These are phyloP conservation scores for Coemansia sp. DNA, from an alignment of 192 early-diverging fungal genomes.

Conservation along the genomic window DNA sequence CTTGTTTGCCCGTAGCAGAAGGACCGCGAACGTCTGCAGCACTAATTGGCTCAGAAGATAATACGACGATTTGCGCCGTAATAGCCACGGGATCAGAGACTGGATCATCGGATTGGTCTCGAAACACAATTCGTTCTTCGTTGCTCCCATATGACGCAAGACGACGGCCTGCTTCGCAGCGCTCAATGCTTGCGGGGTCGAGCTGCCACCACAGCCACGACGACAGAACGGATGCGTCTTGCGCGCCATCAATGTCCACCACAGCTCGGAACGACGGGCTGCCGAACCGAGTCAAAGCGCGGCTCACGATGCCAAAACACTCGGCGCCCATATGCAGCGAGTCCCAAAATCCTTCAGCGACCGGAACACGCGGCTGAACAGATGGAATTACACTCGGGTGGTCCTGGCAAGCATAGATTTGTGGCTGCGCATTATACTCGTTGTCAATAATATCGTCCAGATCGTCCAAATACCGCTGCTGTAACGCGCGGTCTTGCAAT, in stretches of 20 bases:
- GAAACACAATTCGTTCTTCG: constrained; percentile 14
- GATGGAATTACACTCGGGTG: not conserved
- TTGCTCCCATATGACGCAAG: constrained; percentile 6
- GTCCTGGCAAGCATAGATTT: not conserved
- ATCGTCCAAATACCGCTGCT: constrained; percentile 39
- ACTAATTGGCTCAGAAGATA: constrained; percentile 23
- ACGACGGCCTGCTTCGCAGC: not conserved
- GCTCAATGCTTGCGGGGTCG: constrained; percentile 21
- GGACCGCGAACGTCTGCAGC: constrained; percentile 12
- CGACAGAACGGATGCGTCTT: constrained; percentile 20
- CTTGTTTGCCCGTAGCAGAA: not conserved
- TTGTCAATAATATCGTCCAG: constrained; percentile 31
- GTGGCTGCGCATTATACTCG: constrained; percentile 21
- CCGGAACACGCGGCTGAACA: not conserved
- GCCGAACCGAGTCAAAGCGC: constrained; percentile 20
- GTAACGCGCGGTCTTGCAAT: constrained; percentile 33
- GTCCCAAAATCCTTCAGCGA: constrained; percentile 43
- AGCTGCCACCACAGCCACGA: constrained; percentile 55
- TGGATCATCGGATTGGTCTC: constrained; percentile 4
- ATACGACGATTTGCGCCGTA: constrained; percentile 18
- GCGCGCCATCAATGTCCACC: constrained; percentile 19
- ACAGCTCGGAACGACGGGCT: constrained; percentile 13
- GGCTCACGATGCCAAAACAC: constrained; percentile 20
- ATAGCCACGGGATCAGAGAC: not conserved
- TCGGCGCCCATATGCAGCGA: constrained; percentile 39